Conservation (phyloP, 495 filamentous ascomycete species). For the Bacidia gigantensis region DNA sequence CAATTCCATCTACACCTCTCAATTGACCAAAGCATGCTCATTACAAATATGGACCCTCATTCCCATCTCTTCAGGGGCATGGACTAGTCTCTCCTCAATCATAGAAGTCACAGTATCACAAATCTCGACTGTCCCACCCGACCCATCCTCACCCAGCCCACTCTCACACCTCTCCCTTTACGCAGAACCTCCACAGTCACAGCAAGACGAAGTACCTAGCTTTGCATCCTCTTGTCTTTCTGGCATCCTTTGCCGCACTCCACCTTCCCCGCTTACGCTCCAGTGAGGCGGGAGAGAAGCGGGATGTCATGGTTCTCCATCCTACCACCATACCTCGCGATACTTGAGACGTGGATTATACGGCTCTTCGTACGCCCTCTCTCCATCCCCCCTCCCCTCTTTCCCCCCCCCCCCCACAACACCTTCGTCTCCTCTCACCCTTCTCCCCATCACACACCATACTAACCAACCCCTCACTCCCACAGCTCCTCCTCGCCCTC, state of each 20-base stretch:
- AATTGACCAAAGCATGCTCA: too few species aligned
- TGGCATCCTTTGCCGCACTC: neutral
- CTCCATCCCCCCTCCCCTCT: neutral
- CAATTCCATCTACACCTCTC: too few species aligned
- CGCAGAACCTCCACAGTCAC: too few species aligned
- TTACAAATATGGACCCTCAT: too few species aligned
- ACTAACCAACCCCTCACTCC: neutral
- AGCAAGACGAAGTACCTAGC: too few species aligned
- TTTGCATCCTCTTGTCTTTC: neutral
- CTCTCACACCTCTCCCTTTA: too few species aligned
- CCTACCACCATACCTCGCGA: conserved; percentile 40
- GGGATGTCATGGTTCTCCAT: conserved; percentile 54
- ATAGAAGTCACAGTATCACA: too few species aligned
- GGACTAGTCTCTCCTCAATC: too few species aligned
- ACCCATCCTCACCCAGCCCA: too few species aligned
- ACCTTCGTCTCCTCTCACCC: neutral
- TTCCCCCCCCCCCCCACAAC: neutral
- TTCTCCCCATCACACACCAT: neutral
- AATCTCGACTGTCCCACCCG: too few species aligned
- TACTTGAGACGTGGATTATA: conserved; percentile 49
- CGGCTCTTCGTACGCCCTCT: conserved; percentile 44
- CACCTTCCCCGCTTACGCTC: neutral
- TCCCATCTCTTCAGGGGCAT: too few species aligned
- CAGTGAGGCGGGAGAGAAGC: neutral
- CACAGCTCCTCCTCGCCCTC: conserved; percentile 48